Evolutionary conservation across 2,329 filamentous ascomycete genomes (phyloP), one percentile per base, ranked within the genome.

Genomic region (Aquanectria penicillioides): DNA sequence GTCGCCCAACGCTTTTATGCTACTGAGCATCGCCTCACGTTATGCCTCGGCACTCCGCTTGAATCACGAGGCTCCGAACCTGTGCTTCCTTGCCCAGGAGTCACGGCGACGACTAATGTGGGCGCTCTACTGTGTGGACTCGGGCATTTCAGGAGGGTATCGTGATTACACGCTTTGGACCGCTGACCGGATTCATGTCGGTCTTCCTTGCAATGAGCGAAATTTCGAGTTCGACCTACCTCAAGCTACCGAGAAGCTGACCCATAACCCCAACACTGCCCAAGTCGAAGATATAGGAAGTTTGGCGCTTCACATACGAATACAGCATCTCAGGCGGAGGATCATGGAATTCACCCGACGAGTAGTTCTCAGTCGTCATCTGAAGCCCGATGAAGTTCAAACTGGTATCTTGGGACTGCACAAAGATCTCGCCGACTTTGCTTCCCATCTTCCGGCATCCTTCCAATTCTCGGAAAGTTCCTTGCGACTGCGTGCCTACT

Each of bases 401-500:
- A 65, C 75, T 4, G 73, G 78, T 12, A 73, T 85, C 11, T 79
- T 83, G 38, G 73, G 74, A 2, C 70, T 82, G 7, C 80, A 82
- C 56, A 80, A 81, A 59, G 80, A 82, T 28, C 78, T 86, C 4
- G 78, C 80, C 12, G 78, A 80, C 11, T 86, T 86, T 59, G 83
- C 83, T 40, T 77, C 80, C 17, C 76, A 83, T 20, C 70, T 86
- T 5, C 84, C 84, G 1, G 74, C 80, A 0, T 86, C 83, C 9
- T 86, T 87, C 63, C 81, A 82, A 41, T 86, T 85, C 69, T 86
- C 83, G 10, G 83, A 86, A 59, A 81, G 77, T 60, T 86, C 85
- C 25, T 74, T 86, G 4, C 79, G 83, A 12, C 74, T 86, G 20
- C 80, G 84, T 6, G 82, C 83, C 3, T 86, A 86, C 64, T 86